Base-by-base conservation (phyloP, 495 filamentous ascomycete genomes). In the Neurospora sp. region DNA sequence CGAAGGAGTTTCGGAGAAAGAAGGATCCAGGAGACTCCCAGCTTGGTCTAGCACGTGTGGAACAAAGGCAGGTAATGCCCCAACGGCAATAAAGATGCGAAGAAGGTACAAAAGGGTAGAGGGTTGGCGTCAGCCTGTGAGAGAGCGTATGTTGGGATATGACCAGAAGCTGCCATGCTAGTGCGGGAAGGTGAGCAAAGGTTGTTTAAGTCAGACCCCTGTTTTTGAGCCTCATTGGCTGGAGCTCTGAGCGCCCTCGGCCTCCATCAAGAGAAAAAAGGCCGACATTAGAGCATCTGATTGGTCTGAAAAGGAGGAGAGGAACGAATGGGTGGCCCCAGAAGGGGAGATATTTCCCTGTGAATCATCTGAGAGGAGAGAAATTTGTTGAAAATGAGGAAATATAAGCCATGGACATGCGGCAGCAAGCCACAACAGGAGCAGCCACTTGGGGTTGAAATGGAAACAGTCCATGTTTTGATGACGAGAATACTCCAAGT, bases 161-260 rank as follows among this genome's bases (percentile, higher is more conserved):
- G 60, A 73, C 40, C 39, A 49, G 54, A 27, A 74, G 76, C 35
- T 74, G 72, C 77, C 76, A 76, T 77, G 75, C 77, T 81, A 81
- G 80, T 78, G 79, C 75, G 40, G 54, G 75, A 79, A 79, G 79
- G 78, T 79, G 78, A 78, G 78, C 66, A 75, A 73, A 81, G 79
- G 77, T 79, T 79, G 79, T 75, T 76, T 72, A 77, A 75, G 74
- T 78, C 75, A 62, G 72, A 82, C 77, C 80, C 80, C 79, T 82
- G 80, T 73, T 81, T 70, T 78, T 76, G 79, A 76, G 78, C 74
- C 73, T 80, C 78, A 82, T 82, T 81, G 80, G 80, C 76, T 80
- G 74, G 66, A 49, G 60, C 72, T 41, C 73, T 75, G 74, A 73
- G 76, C 78, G 78, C 79, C 78, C 76, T 75, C 75, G 80, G 78